These are phyloP conservation scores for Pseudocercospora vitis DNA, from an alignment of 2,329 filamentous ascomycete genomes.

Conservation along the genomic window DNA sequence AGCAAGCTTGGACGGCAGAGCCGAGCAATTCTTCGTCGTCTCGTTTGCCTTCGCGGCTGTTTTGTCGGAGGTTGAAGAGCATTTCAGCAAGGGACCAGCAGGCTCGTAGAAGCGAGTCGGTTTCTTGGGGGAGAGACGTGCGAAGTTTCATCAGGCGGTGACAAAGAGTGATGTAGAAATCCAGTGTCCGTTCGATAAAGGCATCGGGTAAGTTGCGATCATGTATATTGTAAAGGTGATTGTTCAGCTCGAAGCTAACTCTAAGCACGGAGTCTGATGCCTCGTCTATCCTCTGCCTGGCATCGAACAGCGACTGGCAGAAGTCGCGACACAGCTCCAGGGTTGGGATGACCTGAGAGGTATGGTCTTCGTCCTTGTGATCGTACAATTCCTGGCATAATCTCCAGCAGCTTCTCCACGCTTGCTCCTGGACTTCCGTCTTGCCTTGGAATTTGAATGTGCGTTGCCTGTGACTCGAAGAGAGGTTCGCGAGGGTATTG, in stretches of 20 bases:
- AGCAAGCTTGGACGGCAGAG: conserved; percentile 88
- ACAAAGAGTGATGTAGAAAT: conserved; percentile 92
- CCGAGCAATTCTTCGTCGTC: conserved; percentile 81
- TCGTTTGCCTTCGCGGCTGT: conserved; percentile 67
- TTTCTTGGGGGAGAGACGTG: conserved; percentile 73
- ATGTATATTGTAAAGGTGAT: conserved; percentile 91
- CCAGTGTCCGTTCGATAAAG: conserved; percentile 84
- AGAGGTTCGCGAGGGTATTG: conserved; percentile 83
- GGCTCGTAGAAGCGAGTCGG: conserved; percentile 77
- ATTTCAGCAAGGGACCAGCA: conserved; percentile 92
- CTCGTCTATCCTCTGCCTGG: conserved; percentile 74
- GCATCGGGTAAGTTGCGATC: conserved; percentile 79
- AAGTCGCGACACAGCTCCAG: conserved; percentile 89
- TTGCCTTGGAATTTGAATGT: conserved; percentile 74
- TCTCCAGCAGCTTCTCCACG: conserved; percentile 93
- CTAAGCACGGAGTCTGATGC: conserved; percentile 80
- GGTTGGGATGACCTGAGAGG: conserved; percentile 69
- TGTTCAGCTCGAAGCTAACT: conserved; percentile 93
- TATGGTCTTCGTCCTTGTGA: conserved; percentile 69
- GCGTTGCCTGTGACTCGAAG: conserved; percentile 76
- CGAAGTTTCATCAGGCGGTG: conserved; percentile 96
- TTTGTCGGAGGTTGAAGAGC: conserved; percentile 87
- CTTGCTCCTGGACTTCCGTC: conserved; percentile 77
- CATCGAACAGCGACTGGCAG: conserved; percentile 86
- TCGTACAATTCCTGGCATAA: conserved; percentile 87